Percentiles rank a stretch among this genome's conserved stretches.
phyloP scores from a whole-genome alignment of 352 stramenopile species.

The Sclerospora graminicola region DNA sequence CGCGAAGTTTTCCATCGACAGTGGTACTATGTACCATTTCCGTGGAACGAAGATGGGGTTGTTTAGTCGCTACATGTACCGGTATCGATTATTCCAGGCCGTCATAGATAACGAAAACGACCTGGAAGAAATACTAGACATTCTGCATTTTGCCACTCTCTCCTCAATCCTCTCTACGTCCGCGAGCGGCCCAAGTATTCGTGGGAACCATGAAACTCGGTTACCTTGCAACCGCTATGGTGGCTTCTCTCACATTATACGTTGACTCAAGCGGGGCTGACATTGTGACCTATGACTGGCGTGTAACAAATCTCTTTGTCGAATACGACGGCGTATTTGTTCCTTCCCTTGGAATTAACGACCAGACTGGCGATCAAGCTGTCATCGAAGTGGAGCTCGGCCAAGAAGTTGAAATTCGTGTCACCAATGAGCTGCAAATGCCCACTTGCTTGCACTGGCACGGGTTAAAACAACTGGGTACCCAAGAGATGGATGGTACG shows the following conservation, averaged over 20 bases:
- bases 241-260: constrained; percentile 1
- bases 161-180: neutral
- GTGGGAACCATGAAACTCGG: constrained; percentile 6
- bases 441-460: constrained; percentile 29
- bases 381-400: constrained; percentile 15
- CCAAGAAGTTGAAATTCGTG: constrained; percentile 16
- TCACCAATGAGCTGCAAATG: constrained; percentile 16
- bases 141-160: neutral
- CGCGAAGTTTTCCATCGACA: no score
- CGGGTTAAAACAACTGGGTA: constrained; percentile 25
- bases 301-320: constrained; percentile 9
- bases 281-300: constrained; percentile 21
- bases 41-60: no score
- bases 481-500: constrained; percentile 25
- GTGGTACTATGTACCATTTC: no score
- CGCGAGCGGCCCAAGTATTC: no score
- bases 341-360: constrained; percentile 20
- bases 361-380: constrained; percentile 7
- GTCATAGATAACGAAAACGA: no score
- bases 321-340: constrained; percentile 12
- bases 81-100: no score
- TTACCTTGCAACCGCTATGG: neutral
- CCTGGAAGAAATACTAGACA: no score
- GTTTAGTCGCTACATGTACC: no score
- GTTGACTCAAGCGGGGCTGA: constrained; percentile 4